A percentile compares a stretch with the other conserved stretches of the same genome.
Evolutionary conservation across 192 early-diverging fungal species (phyloP).

Genomic region (Haplosporangium gracile): DNA sequence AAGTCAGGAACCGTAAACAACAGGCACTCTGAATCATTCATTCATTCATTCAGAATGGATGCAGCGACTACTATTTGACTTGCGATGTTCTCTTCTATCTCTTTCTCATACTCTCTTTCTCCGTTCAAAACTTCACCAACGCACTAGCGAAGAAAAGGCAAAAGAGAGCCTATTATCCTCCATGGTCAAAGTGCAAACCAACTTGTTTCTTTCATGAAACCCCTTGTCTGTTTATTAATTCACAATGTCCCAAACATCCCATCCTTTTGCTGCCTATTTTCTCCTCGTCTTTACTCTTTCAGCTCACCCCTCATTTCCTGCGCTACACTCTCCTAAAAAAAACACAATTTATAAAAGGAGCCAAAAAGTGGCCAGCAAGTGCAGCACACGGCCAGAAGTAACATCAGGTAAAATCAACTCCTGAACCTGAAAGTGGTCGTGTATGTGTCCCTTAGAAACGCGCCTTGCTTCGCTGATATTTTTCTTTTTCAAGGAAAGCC

Average conservation of each 20-base stretch:
- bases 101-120: not conserved
- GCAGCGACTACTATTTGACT: not conserved
- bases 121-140: not conserved
- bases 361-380: no score
- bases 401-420: not conserved
- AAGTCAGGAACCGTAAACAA: not conserved
- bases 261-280: not conserved
- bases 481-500: not conserved
- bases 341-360: not conserved
- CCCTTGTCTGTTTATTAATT: not conserved
- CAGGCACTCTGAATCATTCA: not conserved
- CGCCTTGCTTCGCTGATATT: not conserved
- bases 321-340: not conserved
- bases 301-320: not conserved
- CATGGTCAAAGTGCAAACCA: not conserved
- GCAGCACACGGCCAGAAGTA: not conserved
- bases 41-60: not conserved
- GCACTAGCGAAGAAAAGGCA: not conserved
- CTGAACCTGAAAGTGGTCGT: conserved; percentile 7
- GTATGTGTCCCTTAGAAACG: not conserved
- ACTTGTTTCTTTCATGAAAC: not conserved
- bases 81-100: not conserved
- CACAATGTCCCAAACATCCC: not conserved
- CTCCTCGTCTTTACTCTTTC: not conserved
- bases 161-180: not conserved